Percentiles rank a stretch among this genome's conserved stretches.
These are phyloP conservation scores for Aegilops tauschii DNA, from an alignment of 176 grass and related monocot species.

Conservation along the genomic window DNA sequence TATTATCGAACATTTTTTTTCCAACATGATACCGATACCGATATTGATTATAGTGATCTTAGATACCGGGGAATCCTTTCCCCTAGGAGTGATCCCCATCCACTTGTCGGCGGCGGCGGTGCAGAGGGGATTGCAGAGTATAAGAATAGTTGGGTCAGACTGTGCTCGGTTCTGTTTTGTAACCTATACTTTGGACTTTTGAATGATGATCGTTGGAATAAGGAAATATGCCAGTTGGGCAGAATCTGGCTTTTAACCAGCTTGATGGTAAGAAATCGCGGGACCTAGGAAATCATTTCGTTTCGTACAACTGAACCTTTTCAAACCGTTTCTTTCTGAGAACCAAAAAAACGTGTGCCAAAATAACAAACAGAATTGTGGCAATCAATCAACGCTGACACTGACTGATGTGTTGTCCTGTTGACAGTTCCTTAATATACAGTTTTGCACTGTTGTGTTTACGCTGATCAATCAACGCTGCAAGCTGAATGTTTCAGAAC, in stretches of 20 bases:
- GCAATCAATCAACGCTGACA: too few relatives aligned
- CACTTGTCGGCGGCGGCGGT: not conserved
- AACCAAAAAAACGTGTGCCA: too few relatives aligned
- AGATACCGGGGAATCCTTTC: not conserved
- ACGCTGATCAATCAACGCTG: not conserved
- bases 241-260: not conserved
- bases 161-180: too few relatives aligned
- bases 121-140: not conserved
- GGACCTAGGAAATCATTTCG: too few relatives aligned
- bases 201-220: not conserved
- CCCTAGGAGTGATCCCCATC: not conserved
- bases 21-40: not conserved
- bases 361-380: too few relatives aligned
- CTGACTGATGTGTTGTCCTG: too few relatives aligned
- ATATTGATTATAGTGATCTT: not conserved
- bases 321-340: too few relatives aligned
- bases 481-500: not conserved
- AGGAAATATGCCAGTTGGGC: not conserved
- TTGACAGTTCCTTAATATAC: too few relatives aligned
- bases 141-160: not conserved
- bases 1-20: not conserved
- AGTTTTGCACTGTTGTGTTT: not conserved
- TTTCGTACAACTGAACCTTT: too few relatives aligned
- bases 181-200: not conserved
- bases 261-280: too few relatives aligned